These are phyloP conservation scores for Gossypium schwendimanii DNA, from an alignment of 441 rosid genomes.

Conservation along the genomic window DNA sequence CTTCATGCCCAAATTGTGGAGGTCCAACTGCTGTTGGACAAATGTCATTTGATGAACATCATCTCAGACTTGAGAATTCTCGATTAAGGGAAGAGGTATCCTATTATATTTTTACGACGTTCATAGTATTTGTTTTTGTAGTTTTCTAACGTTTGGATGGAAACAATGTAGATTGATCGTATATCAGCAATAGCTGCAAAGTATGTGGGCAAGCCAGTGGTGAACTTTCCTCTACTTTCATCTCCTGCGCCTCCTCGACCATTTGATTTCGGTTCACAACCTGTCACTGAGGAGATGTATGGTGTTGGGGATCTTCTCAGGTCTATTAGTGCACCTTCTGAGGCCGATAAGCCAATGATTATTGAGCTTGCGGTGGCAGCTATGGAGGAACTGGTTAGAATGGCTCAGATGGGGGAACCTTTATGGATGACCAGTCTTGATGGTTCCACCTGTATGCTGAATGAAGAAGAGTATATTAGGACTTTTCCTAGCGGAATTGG, in stretches of 20 bases:
- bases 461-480: conserved; percentile 62
- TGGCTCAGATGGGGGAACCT: conserved; percentile 72
- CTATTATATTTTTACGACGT: neutral
- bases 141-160: neutral
- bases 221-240: conserved; percentile 61
- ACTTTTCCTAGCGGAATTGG: conserved; percentile 51
- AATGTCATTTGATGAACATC: conserved; percentile 93
- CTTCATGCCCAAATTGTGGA: conserved; percentile 91
- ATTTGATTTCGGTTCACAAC: conserved; percentile 45
- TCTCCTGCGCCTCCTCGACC: conserved; percentile 54
- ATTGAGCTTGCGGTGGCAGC: conserved; percentile 80
- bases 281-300: conserved; percentile 49
- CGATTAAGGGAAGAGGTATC: conserved; percentile 82
- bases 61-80: conserved; percentile 75
- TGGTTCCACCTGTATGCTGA: conserved; percentile 36
- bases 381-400: conserved; percentile 73
- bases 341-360: conserved; percentile 61
- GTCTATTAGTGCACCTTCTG: conserved; percentile 51
- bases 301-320: conserved; percentile 67
- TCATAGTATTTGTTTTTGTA: neutral
- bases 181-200: conserved; percentile 86
- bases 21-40: conserved; percentile 94
- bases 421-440: conserved; percentile 59
- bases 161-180: conserved; percentile 54
- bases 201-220: conserved; percentile 86